Percentiles rank a stretch among this genome's conserved stretches.
These are phyloP conservation scores for Pterocarpus macrocarpus DNA, from an alignment of 306 rosid species.

Conservation along the genomic window DNA sequence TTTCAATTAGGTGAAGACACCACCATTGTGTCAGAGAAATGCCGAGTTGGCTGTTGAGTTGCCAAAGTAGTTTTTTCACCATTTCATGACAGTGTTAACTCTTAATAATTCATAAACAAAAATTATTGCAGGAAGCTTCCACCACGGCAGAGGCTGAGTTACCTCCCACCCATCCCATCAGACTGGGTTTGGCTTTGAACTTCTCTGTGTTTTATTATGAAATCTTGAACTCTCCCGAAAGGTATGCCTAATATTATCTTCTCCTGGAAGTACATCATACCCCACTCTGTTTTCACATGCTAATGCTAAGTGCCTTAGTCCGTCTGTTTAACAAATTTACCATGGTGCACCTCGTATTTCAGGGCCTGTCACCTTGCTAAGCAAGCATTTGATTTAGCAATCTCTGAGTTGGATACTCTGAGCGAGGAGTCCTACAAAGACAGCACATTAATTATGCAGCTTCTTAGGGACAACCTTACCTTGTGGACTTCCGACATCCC, in stretches of 20 bases:
- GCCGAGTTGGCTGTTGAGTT: neutral
- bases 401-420: constrained; percentile 60
- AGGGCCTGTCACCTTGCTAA: constrained; percentile 62
- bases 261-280: neutral
- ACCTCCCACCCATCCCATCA: constrained; percentile 64
- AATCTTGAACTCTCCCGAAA: constrained; percentile 64
- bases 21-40: neutral
- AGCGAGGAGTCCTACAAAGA: constrained; percentile 66
- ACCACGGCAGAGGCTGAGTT: constrained; percentile 50
- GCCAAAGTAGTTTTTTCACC: neutral
- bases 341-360: constrained; percentile 3
- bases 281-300: neutral
- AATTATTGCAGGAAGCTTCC: constrained; percentile 49
- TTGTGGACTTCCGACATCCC: constrained; percentile 64
- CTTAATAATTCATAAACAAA: neutral
- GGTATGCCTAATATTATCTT: constrained; percentile 43
- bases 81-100: neutral
- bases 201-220: constrained; percentile 67
- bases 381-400: constrained; percentile 63
- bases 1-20: constrained; percentile 4
- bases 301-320: neutral
- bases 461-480: constrained; percentile 66
- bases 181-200: constrained; percentile 65
- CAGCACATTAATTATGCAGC: constrained; percentile 64
- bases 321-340: neutral